These are phyloP conservation scores for Monosporascus sp. DNA, from an alignment of 2,329 filamentous ascomycete genomes.

Conservation along the genomic window DNA sequence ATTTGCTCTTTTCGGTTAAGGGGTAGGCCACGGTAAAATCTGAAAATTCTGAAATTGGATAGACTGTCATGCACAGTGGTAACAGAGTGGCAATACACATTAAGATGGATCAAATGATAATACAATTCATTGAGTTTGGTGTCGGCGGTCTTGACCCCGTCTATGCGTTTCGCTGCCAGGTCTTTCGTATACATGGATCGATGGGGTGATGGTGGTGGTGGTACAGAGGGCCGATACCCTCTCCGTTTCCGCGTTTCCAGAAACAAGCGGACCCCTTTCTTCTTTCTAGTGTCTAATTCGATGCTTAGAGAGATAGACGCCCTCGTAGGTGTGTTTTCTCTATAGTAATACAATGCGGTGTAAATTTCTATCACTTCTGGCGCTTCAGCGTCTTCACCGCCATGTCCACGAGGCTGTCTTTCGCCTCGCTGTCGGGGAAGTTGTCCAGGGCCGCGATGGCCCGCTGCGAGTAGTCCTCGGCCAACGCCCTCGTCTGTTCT, in stretches of 20 bases:
- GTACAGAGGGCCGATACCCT: background rate
- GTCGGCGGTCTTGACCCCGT: background rate
- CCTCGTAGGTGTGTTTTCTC: background rate
- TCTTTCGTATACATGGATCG: background rate
- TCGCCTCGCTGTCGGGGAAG: slow-evolving; percentile 94
- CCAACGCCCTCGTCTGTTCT: slow-evolving; percentile 84
- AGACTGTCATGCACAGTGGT: too few relatives aligned
- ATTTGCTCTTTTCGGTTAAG: too few relatives aligned
- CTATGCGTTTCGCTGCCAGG: background rate
- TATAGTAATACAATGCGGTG: slow-evolving; percentile 11
- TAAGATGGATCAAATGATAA: too few relatives aligned
- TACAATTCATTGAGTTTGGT: background rate
- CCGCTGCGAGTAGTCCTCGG: slow-evolving; percentile 84
- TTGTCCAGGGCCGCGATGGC: slow-evolving; percentile 76
- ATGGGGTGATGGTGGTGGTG: background rate
- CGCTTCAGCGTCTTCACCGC: slow-evolving; percentile 86
- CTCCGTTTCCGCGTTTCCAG: background rate
- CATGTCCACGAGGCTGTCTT: slow-evolving; percentile 87
- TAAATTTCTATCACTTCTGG: slow-evolving; percentile 57
- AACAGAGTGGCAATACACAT: too few relatives aligned
- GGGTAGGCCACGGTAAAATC: too few relatives aligned
- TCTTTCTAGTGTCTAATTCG: background rate
- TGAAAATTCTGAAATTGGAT: too few relatives aligned
- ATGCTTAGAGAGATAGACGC: background rate
- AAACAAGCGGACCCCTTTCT: background rate